These are phyloP conservation scores for Pichia occidentalis DNA, from an alignment of 805 yeast species.

Conservation along the genomic window DNA sequence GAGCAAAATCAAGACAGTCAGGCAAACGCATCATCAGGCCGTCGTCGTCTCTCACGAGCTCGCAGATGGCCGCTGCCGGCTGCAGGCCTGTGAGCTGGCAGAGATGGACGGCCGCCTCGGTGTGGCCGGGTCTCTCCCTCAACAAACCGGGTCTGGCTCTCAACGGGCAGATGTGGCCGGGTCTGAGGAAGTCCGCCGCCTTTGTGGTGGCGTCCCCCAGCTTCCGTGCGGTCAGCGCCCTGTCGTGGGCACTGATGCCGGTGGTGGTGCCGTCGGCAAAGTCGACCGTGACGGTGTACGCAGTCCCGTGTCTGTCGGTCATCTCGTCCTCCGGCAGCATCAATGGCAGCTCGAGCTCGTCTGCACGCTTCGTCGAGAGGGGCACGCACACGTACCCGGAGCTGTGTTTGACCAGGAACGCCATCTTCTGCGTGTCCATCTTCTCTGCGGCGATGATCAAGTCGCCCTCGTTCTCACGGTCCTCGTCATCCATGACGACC, in stretches of 20 bases:
- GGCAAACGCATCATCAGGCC: conserved; percentile 93
- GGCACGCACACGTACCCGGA: conserved; percentile 96
- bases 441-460: conserved; percentile 86
- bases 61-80: conserved; percentile 91
- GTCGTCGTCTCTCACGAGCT: conserved; percentile 85
- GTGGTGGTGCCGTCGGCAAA: conserved; percentile 86
- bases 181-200: conserved; percentile 70
- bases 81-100: conserved; percentile 68
- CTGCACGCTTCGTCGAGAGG: conserved; percentile 69
- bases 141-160: conserved; percentile 87
- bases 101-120: conserved; percentile 93
- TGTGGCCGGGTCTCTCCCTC: conserved; percentile 81
- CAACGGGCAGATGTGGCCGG: conserved; percentile 92
- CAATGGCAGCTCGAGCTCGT: conserved; percentile 68
- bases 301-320: conserved; percentile 90
- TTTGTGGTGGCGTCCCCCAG: conserved; percentile 56
- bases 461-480: conserved; percentile 97
- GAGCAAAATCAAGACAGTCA: conserved; percentile 71
- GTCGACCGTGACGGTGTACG: conserved; percentile 92
- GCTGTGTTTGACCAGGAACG: conserved; percentile 80
- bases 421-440: conserved; percentile 81
- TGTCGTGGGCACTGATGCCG: conserved; percentile 91
- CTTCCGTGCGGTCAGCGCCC: conserved; percentile 72
- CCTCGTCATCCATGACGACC: conserved; percentile 95
- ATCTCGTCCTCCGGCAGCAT: conserved; percentile 48